phyloP scores from a whole-genome alignment of 2,329 filamentous ascomycete genomes.

The Madurella mycetomatis region DNA sequence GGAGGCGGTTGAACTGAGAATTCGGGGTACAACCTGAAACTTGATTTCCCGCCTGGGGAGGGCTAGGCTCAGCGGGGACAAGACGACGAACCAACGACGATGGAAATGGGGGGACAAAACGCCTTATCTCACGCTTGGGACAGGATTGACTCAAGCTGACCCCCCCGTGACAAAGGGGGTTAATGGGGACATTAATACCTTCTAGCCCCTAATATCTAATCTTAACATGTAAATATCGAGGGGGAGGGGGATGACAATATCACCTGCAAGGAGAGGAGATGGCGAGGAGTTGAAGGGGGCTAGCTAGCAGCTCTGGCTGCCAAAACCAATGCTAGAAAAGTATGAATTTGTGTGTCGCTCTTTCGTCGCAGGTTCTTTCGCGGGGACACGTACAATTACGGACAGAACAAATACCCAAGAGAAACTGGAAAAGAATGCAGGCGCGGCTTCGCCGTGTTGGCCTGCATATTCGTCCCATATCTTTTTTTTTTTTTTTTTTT shows the following conservation, averaged over 20 bases:
- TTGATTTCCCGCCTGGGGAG: neutral
- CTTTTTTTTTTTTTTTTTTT: too few species aligned
- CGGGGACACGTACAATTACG: too few species aligned
- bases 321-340: too few species aligned
- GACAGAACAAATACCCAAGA: too few species aligned
- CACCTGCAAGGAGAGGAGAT: neutral
- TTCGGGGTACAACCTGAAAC: neutral
- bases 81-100: neutral
- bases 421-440: too few species aligned
- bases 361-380: too few species aligned
- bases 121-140: neutral
- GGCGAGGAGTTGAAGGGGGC: too few species aligned
- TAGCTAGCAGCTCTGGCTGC: too few species aligned
- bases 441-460: too few species aligned
- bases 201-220: constrained; percentile 31
- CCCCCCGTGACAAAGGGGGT: neutral
- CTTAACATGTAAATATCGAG: constrained; percentile 28
- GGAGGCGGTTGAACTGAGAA: neutral
- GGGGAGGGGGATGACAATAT: neutral
- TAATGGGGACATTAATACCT: constrained; percentile 17
- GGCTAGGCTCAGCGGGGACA: constrained; percentile 8
- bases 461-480: too few species aligned
- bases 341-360: too few species aligned
- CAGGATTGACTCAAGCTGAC: neutral
- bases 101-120: neutral